Evolutionary conservation across 805 yeast species (phyloP).

Genomic region (Candida suzukii): DNA sequence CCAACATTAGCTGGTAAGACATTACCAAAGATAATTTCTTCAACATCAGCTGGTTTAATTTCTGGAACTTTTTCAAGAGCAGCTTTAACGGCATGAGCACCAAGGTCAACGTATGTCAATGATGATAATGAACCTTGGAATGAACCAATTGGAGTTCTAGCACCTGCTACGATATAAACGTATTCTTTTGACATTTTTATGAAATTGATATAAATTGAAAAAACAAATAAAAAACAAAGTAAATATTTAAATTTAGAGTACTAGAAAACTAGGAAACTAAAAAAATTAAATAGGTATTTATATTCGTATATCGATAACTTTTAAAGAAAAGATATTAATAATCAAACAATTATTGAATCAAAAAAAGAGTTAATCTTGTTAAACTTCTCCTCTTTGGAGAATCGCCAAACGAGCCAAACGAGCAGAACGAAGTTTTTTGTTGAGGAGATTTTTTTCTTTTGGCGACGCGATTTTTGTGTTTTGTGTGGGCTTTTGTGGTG

Average conservation of each 20-base stretch:
- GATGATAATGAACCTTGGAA: conserved; percentile 81
- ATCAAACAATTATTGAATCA: too few species aligned
- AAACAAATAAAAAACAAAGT: too few species aligned
- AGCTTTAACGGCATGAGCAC: conserved; percentile 86
- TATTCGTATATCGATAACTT: too few species aligned
- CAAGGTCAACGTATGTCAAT: conserved; percentile 75
- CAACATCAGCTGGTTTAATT: conserved; percentile 69
- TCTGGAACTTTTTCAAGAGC: conserved; percentile 80
- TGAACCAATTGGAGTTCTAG: conserved; percentile 96
- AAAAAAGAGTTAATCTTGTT: too few species aligned
- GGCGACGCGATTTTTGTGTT: too few species aligned
- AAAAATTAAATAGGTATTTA: too few species aligned
- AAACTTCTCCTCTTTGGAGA: neutral
- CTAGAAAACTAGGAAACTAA: too few species aligned
- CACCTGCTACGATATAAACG: conserved; percentile 85
- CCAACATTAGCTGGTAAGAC: conserved; percentile 92
- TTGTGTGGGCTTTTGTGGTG: too few species aligned
- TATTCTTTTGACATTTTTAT: conserved; percentile 20
- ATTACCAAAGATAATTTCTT: conserved; percentile 89
- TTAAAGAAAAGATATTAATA: too few species aligned
- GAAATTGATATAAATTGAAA: too few species aligned
- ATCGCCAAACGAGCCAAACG: conserved; percentile 3
- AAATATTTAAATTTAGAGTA: too few species aligned
- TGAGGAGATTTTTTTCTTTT: too few species aligned
- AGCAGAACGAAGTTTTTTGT: conserved; percentile 1